Base-by-base conservation (phyloP, 441 rosid genomes). In the Croton setiger region DNA sequence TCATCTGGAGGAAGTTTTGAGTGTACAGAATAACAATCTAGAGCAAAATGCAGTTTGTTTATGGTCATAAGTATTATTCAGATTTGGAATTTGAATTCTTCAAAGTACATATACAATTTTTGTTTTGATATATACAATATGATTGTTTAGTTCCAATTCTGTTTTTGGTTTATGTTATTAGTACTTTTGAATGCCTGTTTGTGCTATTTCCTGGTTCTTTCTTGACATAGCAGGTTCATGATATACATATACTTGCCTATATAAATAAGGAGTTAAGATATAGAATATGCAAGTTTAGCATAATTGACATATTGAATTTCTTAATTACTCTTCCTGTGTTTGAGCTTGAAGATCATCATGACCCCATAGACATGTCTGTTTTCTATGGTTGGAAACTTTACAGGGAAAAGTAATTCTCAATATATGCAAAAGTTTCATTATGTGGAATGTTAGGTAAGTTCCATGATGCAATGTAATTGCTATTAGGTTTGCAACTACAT, bases 201-300 rank as follows among this genome's bases (percentile, higher is more conserved):
- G 5, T 54, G 52, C 43, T 45, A 27, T 64, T 4, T 27, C 53
- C 39, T 63, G 60, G 55, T 43, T 66, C 39, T 39, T n/a, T 55
- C 20, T 60, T 47, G 15, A 21, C 33, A 15, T 60, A 66, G 59
- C 33, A 53, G 37, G 37, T 21, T 21, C 17, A 62, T 56, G 72
- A 51, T 37, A 37, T 37, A 3, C 7, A 37, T 5, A 37, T 8
- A 37, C 41, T 4, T 37, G 41, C 4, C 41, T 37, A 37, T 37
- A 37, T n/a, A n/a, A n/a, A 37, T 37, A 4, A 37, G 7, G 41
- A 8, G 41, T 37, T 9, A 2, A 12, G n/a, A n/a, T 14, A 37
- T 11, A 36, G 21, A 51, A 66, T 36, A 36, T 37, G 20, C 15
- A 13, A 44, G 15, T 21, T 20, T 48, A 23, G 27, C 52, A 4